phyloP scores from a whole-genome alignment of 148 eudicot species.

The Dianthus caryophyllus region DNA sequence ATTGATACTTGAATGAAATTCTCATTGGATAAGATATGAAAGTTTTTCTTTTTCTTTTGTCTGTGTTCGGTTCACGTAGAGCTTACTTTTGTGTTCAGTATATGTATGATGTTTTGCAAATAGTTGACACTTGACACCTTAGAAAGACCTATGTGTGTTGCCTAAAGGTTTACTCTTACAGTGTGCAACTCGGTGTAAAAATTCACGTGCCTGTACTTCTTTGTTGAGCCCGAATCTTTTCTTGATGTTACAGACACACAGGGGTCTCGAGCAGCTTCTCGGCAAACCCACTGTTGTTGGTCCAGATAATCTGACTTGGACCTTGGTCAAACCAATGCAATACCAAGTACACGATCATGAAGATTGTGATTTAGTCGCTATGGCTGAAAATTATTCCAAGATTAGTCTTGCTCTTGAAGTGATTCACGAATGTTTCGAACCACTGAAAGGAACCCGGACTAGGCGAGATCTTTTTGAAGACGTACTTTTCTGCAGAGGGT shows the following conservation, averaged over 20 bases:
- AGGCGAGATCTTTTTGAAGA: slow-evolving; percentile 78
- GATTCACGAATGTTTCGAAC: slow-evolving; percentile 94
- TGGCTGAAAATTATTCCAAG: slow-evolving; percentile 53
- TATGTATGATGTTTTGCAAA: no score
- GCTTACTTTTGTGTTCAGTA: no score
- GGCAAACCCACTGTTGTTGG: slow-evolving; percentile 62
- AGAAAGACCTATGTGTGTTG: no score
- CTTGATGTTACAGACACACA: slow-evolving; percentile 49
- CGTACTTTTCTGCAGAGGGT: slow-evolving; percentile 75
- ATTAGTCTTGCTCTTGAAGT: slow-evolving; percentile 73
- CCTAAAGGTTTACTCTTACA: no score
- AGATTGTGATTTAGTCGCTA: slow-evolving; percentile 29
- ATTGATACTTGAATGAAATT: no score
- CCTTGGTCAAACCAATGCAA: slow-evolving; percentile 49
- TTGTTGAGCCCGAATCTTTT: slow-evolving; percentile 11
- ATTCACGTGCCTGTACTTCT: no score
- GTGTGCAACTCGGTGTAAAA: no score
- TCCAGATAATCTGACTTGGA: slow-evolving; percentile 61
- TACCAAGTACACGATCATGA: slow-evolving; percentile 28
- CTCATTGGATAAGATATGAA: no score
- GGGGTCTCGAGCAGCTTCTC: slow-evolving; percentile 58
- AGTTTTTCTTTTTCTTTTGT: no score
- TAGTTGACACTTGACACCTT: no score
- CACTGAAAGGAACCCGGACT: slow-evolving; percentile 70
- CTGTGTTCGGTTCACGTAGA: no score